Base-by-base conservation (phyloP, 1,284 basidiomycete genomes). In the Thecaphora thlaspeos region DNA sequence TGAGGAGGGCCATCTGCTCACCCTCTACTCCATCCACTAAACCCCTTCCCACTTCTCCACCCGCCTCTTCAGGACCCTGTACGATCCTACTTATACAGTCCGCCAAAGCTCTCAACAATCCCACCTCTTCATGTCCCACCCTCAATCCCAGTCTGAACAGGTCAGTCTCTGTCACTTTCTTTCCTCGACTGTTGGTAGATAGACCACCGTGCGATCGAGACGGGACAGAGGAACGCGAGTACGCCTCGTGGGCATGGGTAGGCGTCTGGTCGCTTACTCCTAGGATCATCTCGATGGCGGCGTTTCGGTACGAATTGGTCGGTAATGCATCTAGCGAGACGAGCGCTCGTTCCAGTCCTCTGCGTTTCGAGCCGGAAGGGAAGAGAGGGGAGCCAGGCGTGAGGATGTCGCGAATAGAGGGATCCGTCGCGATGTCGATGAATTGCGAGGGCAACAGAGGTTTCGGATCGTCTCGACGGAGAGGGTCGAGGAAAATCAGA, bases 211-310 rank as follows among this genome's bases (percentile, higher is more conserved):
- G 18, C 30, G 2, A 42, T 48, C 0, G 32, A 24, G 41, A 51
- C 53, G 34, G 48, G 55, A 24, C 55, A 34, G 19, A 50, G 41
- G 18, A 30, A 39, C 32, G 58, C 40, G 43, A 46, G 34, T 59
- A 59, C 43, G 40, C 54, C 46, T 52, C 46, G 39, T 50, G 71
- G 12, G 59, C 37, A 40, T 48, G 59, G 43, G 26, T 28, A 3
- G 43, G 59, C 11, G 54, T 55, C 39, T 68, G 53, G 14, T 49
- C 41, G 18, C 65, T 55, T 18, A 76, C 65, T 21, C 75, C 75
- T 19, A 77, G 68, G 36, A 77, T 73, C 53, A 76, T 68, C 57
- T 77, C 68, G 43, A 77, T 52, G 30, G 75, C 75, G 2, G 74
- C 64, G 21, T 62, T 55, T 17, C 73, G 68, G 46, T 77, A 72